phyloP scores from a whole-genome alignment of 2,329 filamentous ascomycete genomes.

The Penicillium sp. region DNA sequence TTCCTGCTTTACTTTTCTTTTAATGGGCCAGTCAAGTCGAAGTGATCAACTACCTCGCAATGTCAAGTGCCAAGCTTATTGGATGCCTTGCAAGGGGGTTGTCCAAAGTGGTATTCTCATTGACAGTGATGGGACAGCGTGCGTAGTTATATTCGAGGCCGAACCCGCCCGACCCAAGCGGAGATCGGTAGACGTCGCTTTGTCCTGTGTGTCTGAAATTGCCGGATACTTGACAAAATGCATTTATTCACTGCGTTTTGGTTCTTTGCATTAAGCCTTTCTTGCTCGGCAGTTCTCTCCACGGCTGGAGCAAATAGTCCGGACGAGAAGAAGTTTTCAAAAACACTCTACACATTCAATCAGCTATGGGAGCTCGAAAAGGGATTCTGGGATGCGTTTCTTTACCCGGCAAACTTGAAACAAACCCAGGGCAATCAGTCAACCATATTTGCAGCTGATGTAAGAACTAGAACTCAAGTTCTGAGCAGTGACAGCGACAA shows the following conservation, averaged over 20 bases:
- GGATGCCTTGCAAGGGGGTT: not conserved
- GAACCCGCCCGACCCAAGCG: not conserved
- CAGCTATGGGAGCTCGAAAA: conserved; percentile 27
- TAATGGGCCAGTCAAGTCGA: not conserved
- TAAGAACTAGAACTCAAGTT: not conserved
- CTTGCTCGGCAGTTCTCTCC: not conserved
- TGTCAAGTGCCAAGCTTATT: not conserved
- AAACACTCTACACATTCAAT: conserved; percentile 19
- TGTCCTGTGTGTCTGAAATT: not conserved
- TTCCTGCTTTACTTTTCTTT: not conserved
- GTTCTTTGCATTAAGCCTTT: not conserved
- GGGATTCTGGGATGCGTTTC: conserved; percentile 26
- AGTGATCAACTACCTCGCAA: not conserved
- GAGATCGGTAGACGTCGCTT: not conserved
- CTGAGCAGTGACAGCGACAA: too few relatives aligned
- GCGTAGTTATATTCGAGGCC: not conserved
- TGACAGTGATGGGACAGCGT: not conserved
- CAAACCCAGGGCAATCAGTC: conserved; percentile 25
- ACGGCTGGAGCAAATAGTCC: not conserved
- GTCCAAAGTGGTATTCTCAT: not conserved
- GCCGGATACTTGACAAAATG: not conserved
- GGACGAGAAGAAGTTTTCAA: not conserved
- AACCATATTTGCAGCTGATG: conserved; percentile 26
- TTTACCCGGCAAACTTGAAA: conserved; percentile 26
- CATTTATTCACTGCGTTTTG: not conserved